These are phyloP conservation scores for Pyricularia grisea DNA, from an alignment of 2,329 filamentous ascomycete genomes.

Conservation along the genomic window DNA sequence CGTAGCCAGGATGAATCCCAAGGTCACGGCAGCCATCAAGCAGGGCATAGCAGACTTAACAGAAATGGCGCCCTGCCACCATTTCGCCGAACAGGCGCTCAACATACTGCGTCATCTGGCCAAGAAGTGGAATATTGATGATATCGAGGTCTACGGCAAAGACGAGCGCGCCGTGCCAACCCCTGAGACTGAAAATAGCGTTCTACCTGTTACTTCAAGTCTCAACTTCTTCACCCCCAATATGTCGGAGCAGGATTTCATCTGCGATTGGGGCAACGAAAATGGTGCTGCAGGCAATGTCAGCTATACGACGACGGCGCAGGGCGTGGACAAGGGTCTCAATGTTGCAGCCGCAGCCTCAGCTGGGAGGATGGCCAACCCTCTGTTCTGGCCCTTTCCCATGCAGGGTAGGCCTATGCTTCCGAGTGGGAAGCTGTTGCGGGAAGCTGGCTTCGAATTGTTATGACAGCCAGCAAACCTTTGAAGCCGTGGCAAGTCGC, in stretches of 20 bases:
- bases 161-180: conserved; percentile 3
- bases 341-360: conserved; percentile 8
- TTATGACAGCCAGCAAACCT: conserved; percentile 15
- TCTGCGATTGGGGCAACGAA: conserved; percentile 32
- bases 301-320: neutral
- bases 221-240: conserved; percentile 50
- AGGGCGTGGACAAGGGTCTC: neutral
- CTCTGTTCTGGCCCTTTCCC: conserved; percentile 52
- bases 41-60: conserved; percentile 48
- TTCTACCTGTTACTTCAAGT: conserved; percentile 38
- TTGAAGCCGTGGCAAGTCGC: neutral
- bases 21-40: conserved; percentile 33
- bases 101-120: conserved; percentile 50
- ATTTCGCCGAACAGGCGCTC: conserved; percentile 50
- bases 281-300: conserved; percentile 1
- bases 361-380: conserved; percentile 36
- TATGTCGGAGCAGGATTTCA: conserved; percentile 35
- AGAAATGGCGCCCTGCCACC: conserved; percentile 52
- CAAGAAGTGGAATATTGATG: conserved; percentile 48
- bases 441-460: conserved; percentile 41
- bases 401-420: conserved; percentile 49
- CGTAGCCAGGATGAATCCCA: conserved; percentile 24
- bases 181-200: conserved; percentile 14
- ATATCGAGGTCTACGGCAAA: conserved; percentile 21
- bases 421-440: conserved; percentile 33